Conservation (phyloP, 1,284 basidiomycete genomes). For the Gymnopus androsaceus region DNA sequence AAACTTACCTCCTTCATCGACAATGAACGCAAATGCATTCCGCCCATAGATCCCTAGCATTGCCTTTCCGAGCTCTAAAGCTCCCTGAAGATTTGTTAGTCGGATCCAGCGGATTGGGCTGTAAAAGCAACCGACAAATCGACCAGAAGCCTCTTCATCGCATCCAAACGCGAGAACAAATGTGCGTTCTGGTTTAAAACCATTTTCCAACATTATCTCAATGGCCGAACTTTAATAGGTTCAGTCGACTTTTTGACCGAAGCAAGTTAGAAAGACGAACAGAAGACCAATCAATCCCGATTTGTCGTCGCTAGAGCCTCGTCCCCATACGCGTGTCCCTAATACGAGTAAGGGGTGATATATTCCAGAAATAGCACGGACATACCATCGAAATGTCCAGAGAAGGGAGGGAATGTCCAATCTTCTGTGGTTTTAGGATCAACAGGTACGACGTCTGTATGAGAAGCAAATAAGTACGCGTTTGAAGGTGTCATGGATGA, state of each 20-base stretch:
- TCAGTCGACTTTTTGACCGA: background rate
- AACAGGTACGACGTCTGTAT: conserved; percentile 60
- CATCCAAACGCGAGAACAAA: conserved; percentile 59
- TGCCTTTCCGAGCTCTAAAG: conserved; percentile 39
- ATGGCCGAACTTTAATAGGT: conserved; percentile 35
- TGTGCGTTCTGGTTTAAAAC: conserved; percentile 46
- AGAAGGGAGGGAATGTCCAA: conserved; percentile 53
- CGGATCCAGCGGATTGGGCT: background rate
- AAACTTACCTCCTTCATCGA: conserved; percentile 44
- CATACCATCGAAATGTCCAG: conserved; percentile 47
- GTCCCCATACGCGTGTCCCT: conserved; percentile 43
- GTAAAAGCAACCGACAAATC: conserved; percentile 27
- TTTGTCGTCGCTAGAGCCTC: conserved; percentile 48
- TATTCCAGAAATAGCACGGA: background rate
- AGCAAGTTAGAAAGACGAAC: conserved; percentile 16
- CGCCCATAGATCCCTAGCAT: conserved; percentile 48
- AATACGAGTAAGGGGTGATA: background rate
- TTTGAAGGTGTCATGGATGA: background rate
- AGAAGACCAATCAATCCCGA: conserved; percentile 41
- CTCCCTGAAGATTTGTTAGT: conserved; percentile 35
- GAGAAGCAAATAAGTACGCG: background rate
- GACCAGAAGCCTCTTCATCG: conserved; percentile 59
- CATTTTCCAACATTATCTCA: conserved; percentile 43
- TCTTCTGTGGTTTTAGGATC: conserved; percentile 41
- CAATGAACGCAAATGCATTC: conserved; percentile 48